Percentiles rank a stretch among this genome's conserved stretches.
These are phyloP conservation scores for Sporobolomyces roseus DNA, from an alignment of 768 basidiomycete species.

Conservation along the genomic window DNA sequence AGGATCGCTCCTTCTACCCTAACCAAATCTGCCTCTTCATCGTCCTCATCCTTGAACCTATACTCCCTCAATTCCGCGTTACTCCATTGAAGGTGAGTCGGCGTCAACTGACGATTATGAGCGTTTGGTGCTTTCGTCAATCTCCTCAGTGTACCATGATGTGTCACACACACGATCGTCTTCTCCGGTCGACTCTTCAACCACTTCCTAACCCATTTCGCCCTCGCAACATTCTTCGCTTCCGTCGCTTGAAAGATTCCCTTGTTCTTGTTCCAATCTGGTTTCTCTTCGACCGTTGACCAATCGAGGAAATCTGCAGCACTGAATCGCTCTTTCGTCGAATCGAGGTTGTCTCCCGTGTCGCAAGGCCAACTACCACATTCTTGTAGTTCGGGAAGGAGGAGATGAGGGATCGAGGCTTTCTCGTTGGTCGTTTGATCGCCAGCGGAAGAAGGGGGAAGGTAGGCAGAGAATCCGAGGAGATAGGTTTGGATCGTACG, in stretches of 20 bases:
- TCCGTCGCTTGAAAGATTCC: conserved; percentile 27
- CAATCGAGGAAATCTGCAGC: conserved; percentile 34
- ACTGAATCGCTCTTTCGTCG: conserved; percentile 22
- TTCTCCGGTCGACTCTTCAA: conserved; percentile 12
- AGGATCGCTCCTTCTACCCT: conserved; percentile 14
- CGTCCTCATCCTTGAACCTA: conserved; percentile 23
- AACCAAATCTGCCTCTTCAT: conserved; percentile 35
- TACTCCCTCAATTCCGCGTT: conserved; percentile 36
- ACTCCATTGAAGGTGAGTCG: conserved; percentile 22
- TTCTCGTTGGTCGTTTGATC: background rate
- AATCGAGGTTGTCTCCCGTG: conserved; percentile 17
- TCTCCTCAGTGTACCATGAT: conserved; percentile 32
- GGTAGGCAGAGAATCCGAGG: conserved; percentile 19
- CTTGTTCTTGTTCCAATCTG: conserved; percentile 35
- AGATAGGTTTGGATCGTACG: conserved; percentile 38
- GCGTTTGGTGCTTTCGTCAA: conserved; percentile 36
- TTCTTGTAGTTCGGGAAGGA: conserved; percentile 37
- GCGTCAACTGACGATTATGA: conserved; percentile 21
- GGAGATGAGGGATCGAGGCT: conserved; percentile 6
- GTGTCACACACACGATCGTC: conserved; percentile 28
- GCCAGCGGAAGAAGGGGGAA: conserved; percentile 10
- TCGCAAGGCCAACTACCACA: conserved; percentile 33
- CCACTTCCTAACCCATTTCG: conserved; percentile 28
- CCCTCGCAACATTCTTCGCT: conserved; percentile 30
- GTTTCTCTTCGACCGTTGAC: conserved; percentile 12